Evolutionary conservation across 2,329 filamentous ascomycete genomes (phyloP).

Genomic region (Alternaria solani): DNA sequence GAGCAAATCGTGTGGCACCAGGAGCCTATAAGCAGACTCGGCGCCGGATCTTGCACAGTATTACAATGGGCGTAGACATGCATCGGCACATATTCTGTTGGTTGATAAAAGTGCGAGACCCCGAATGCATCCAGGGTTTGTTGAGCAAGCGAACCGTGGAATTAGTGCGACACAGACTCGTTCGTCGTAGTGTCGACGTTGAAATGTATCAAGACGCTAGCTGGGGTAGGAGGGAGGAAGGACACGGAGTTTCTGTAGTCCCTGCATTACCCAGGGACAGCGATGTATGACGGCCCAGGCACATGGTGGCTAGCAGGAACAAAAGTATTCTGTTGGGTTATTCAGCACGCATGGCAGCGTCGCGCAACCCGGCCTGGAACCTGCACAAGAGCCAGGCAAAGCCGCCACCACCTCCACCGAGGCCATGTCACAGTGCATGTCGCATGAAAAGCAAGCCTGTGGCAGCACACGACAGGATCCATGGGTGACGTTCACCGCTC

Average conservation of each 20-base stretch:
- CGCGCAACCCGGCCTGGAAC: background rate
- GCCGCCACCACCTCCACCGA: slow-evolving; percentile 6
- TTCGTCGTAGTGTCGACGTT: background rate
- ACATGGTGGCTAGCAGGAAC: background rate
- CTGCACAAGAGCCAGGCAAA: slow-evolving; percentile 5
- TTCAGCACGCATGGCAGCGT: background rate
- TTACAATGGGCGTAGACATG: no score
- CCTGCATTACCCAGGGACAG: slow-evolving; percentile 2
- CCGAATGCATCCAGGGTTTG: no score
- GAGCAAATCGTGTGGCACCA: no score
- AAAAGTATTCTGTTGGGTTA: slow-evolving; percentile 3
- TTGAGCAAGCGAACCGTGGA: no score
- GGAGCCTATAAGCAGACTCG: no score
- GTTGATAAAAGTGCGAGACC: no score
- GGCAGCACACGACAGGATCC: slow-evolving; percentile 14
- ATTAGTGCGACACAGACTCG: no score
- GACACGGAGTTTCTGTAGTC: background rate
- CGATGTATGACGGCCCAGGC: background rate
- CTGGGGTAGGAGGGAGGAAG: background rate
- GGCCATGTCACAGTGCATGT: slow-evolving; percentile 15
- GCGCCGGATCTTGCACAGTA: no score
- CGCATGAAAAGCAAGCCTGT: slow-evolving; percentile 15
- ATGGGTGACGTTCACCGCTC: slow-evolving; percentile 37
- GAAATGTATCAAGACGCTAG: background rate
- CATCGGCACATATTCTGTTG: no score